A percentile compares a stretch with the other conserved stretches of the same genome.
phyloP scores from a whole-genome alignment of 805 yeast genomes.

The Yamadazyma phyllophila region DNA sequence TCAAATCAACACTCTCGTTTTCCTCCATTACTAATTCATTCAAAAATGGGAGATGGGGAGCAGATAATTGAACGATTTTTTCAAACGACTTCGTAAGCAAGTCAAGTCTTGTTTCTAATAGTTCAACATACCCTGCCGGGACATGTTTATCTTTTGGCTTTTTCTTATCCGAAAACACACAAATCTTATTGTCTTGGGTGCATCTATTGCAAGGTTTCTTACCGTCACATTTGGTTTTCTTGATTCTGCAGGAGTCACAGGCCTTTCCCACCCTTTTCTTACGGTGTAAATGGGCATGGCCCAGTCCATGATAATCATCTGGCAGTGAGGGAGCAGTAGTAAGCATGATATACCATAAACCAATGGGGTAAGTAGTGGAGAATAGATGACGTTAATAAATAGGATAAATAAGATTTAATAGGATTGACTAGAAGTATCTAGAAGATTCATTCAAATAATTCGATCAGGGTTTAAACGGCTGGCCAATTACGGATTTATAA shows the following conservation, averaged over 20 bases:
- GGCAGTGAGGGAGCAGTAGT: constrained; percentile 9
- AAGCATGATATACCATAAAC: not conserved
- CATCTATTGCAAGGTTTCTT: constrained; percentile 60
- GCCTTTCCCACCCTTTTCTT: constrained; percentile 64
- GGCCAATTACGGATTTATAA: constrained; percentile 1
- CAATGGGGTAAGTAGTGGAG: not conserved
- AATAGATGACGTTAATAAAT: not conserved
- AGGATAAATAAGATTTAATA: not conserved
- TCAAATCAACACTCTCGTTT: not conserved
- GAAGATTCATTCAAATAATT: not conserved
- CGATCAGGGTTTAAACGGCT: not conserved
- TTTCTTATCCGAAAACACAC: constrained; percentile 57
- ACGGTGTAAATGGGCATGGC: constrained; percentile 15
- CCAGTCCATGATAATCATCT: constrained; percentile 12
- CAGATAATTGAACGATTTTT: constrained; percentile 32
- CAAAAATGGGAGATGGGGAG: constrained; percentile 25
- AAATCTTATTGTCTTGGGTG: constrained; percentile 52
- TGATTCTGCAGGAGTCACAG: constrained; percentile 60
- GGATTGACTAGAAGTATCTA: not conserved
- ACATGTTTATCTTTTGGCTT: constrained; percentile 53
- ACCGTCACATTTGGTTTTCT: constrained; percentile 65
- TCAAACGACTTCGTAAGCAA: constrained; percentile 51
- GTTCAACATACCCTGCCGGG: constrained; percentile 61
- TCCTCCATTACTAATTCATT: constrained; percentile 9
- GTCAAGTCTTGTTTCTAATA: constrained; percentile 56